Percentiles rank a stretch among this genome's conserved stretches.
Evolutionary conservation across 2,329 filamentous ascomycete genomes (phyloP).

Genomic region (Colletotrichum sp.): DNA sequence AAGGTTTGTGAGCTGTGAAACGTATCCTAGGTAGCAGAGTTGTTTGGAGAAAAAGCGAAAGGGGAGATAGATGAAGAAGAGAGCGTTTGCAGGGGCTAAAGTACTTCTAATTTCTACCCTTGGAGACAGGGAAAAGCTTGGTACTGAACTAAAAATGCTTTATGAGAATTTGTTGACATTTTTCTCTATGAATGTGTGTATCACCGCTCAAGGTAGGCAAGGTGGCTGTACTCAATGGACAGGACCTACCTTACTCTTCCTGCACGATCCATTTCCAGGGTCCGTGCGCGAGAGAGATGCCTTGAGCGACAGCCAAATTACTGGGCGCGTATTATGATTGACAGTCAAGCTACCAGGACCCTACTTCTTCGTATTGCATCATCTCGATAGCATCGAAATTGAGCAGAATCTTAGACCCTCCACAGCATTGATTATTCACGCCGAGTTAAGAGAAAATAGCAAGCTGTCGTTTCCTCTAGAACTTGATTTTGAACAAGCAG

Average conservation of each 20-base stretch:
- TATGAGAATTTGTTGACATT: neutral
- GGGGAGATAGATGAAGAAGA: neutral
- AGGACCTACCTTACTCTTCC: too few species aligned
- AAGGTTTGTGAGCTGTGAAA: rapidly evolving
- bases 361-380: neutral
- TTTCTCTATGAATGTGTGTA: neutral
- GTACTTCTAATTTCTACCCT: rapidly evolving
- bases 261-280: neutral
- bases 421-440: rapidly evolving
- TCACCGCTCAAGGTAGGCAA: neutral
- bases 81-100: neutral
- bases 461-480: neutral
- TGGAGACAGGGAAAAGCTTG: neutral
- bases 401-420: neutral
- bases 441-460: neutral
- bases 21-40: neutral
- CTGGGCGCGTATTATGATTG: neutral
- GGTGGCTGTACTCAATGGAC: neutral
- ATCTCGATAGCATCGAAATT: neutral
- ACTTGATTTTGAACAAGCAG: neutral
- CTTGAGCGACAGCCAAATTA: neutral
- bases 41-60: neutral
- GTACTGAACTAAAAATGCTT: neutral
- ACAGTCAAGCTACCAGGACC: neutral
- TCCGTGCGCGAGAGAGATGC: neutral